Evolutionary conservation across 2,329 filamentous ascomycete species (phyloP), one percentile per base, ranked within the genome.

Genomic region (Daldinia eschscholtzii): DNA sequence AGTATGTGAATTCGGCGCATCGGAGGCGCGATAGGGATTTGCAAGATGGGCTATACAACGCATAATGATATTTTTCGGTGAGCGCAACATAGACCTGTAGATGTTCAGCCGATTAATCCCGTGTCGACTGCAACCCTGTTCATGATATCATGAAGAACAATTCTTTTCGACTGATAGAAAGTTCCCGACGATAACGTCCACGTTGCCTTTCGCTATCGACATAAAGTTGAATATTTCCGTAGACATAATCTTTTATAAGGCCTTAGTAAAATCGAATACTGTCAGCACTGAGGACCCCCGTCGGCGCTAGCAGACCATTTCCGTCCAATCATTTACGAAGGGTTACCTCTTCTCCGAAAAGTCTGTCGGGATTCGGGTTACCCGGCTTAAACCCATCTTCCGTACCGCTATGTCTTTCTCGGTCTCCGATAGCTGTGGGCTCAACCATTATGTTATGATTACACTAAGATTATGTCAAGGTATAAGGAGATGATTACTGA

Each of bases 361-460:
- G n/a, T n/a, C 26, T 30, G 46, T 10, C 46, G 46, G 46, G 46
- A 52, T 52, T 52, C 46, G 46, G 46, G 15, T 18, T 52, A 33
- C 46, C 46, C 26, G 46, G 46, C 26, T 6, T 30, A 52, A 52
- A 52, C 46, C 46, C 15, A 52, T 30, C 26, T 52, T 52, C 46
- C 46, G 46, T 33, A 6, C 33, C 15, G 46, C 7, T 33, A 52
- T 52, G 6, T 15, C 26, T 52, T 6, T 52, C 26, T 52, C 46
- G 46, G 46, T 15, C 46, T 52, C 46, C 46, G 46, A 33, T 52
- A 26, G 18, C 46, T 18, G 18, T 30, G 10, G 26, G 28, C 18
- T 41, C 35, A 57, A 15, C 7, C 35, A 57, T 57, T 57, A 57
- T 52, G 26, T 52, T 52, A 52, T 33, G 26, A 52, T 52, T 33